phyloP scores from a whole-genome alignment of 164 flowering plant species.

The Nymphaea thermarum region DNA sequence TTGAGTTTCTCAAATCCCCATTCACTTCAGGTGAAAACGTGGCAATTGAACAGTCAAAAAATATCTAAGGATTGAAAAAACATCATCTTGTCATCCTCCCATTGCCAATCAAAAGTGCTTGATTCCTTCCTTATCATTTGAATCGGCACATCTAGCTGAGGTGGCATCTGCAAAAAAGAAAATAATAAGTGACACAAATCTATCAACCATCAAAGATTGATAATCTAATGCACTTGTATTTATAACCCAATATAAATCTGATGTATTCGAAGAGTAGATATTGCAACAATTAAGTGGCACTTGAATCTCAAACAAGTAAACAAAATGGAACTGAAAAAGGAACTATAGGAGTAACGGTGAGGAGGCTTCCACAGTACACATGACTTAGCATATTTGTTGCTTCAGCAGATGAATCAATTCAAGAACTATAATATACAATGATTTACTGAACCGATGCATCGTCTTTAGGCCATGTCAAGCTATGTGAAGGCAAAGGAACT shows the following conservation, averaged over 20 bases:
- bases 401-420: too few species aligned
- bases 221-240: neutral
- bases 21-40: too few species aligned
- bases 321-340: too few species aligned
- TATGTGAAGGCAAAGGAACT: neutral
- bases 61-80: neutral
- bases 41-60: too few species aligned
- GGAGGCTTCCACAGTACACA: too few species aligned
- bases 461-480: neutral
- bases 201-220: neutral
- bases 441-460: too few species aligned
- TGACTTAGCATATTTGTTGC: too few species aligned
- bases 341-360: too few species aligned
- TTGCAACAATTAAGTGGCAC: neutral
- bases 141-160: constrained; percentile 66
- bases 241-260: neutral
- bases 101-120: constrained; percentile 36
- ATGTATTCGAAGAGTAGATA: neutral
- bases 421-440: too few species aligned
- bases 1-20: too few species aligned
- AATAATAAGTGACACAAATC: neutral
- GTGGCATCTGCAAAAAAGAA: constrained; percentile 53
- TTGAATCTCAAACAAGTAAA: neutral
- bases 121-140: constrained; percentile 37
- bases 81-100: constrained; percentile 73